phyloP scores from a whole-genome alignment of 768 basidiomycete species.

The Lentinula sp. region DNA sequence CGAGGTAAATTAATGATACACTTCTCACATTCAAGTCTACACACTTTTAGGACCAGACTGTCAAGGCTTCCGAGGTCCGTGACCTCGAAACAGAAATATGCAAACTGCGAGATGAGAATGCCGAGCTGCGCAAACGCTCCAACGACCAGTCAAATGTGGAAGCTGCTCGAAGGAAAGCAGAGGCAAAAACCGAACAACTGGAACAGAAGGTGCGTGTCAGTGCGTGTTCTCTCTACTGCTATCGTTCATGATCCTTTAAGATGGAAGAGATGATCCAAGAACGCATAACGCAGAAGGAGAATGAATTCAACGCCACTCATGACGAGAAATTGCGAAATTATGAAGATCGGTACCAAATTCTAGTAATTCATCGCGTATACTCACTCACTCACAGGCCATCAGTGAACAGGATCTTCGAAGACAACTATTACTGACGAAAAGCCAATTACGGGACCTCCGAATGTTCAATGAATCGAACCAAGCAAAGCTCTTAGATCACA shows the following conservation, averaged over 20 bases:
- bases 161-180: conserved; percentile 69
- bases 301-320: conserved; percentile 93
- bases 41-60: conserved; percentile 76
- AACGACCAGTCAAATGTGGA: conserved; percentile 62
- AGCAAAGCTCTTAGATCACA: conserved; percentile 87
- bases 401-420: conserved; percentile 92
- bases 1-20: neutral
- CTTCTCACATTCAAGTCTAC: neutral
- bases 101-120: conserved; percentile 76
- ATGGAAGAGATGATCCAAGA: conserved; percentile 95
- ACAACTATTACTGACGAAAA: conserved; percentile 84
- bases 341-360: conserved; percentile 68
- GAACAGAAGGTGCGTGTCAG: conserved; percentile 65
- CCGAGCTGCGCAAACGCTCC: conserved; percentile 64
- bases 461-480: conserved; percentile 90
- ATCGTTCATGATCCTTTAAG: conserved; percentile 31
- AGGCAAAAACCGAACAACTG: conserved; percentile 65
- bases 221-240: neutral
- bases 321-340: conserved; percentile 96
- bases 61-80: conserved; percentile 78
- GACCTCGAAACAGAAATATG: conserved; percentile 72
- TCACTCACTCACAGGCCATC: conserved; percentile 3
- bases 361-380: neutral
- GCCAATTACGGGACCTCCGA: conserved; percentile 86
- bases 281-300: conserved; percentile 87